A percentile compares a stretch with the other conserved stretches of the same genome.
Conservation (phyloP, 1,284 basidiomycete species). For the Leccinum solheimii region DNA sequence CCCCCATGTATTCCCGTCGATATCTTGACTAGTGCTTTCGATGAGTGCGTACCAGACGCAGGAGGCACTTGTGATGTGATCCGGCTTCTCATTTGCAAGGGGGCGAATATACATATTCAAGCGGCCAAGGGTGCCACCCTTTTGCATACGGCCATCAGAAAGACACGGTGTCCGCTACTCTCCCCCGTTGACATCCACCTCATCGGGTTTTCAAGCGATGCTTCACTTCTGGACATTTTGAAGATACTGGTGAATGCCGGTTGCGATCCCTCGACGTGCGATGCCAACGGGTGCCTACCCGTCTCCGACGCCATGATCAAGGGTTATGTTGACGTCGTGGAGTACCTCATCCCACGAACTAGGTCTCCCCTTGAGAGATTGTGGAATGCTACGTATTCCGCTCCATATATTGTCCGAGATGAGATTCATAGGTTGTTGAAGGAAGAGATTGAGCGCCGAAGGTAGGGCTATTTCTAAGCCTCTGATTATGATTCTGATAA, state of each 20-base stretch:
- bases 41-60: neutral
- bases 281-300: neutral
- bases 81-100: neutral
- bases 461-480: neutral
- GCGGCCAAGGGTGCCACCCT: neutral
- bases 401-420: accelerated
- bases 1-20: neutral
- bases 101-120: neutral
- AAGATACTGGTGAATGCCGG: conserved; percentile 1
- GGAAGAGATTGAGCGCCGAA: neutral
- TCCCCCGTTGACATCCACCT: neutral
- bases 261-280: conserved; percentile 6
- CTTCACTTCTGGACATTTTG: neutral
- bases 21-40: conserved; percentile 1
- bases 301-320: neutral
- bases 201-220: neutral
- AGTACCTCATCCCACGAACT: conserved; percentile 1
- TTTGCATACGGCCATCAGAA: conserved; percentile 1
- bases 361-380: neutral
- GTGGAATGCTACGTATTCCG: neutral
- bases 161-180: neutral
- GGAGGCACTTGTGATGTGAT: neutral
- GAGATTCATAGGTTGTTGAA: neutral
- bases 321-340: neutral
- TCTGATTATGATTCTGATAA: neutral